phyloP scores from a whole-genome alignment of 257 asterid genomes.

The Thymus quinquecostatus region DNA sequence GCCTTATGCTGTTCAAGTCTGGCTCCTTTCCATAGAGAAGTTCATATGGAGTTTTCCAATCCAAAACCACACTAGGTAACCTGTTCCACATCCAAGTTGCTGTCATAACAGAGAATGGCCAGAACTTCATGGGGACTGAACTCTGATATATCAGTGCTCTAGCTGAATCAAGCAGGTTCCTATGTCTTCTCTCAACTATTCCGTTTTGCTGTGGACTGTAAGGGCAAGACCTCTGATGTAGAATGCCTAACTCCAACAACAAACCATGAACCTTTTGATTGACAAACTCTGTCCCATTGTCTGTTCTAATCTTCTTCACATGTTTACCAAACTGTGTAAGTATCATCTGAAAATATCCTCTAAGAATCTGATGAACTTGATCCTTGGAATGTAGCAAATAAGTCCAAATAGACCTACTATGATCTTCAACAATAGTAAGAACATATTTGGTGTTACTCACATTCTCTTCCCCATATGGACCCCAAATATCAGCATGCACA shows the following conservation, averaged over 20 bases:
- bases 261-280: neutral
- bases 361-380: too few species aligned
- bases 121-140: neutral
- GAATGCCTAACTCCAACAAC: too few species aligned
- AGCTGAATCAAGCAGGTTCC: neutral
- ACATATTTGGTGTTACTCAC: neutral
- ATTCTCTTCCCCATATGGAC: neutral
- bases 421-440: neutral
- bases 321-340: neutral
- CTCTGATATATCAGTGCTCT: neutral
- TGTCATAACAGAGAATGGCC: neutral
- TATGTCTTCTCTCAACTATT: neutral
- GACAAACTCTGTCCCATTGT: neutral
- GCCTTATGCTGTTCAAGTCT: too few species aligned
- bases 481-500: neutral
- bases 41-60: neutral
- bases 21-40: too few species aligned
- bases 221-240: neutral
- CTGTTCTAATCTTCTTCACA: neutral
- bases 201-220: neutral
- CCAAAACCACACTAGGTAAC: neutral
- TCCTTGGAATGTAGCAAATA: neutral
- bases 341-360: neutral
- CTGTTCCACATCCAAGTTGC: neutral
- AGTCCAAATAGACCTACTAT: neutral